A percentile compares a stretch with the other conserved stretches of the same genome.
Evolutionary conservation across 78 protist species (phyloP).

Genomic region (Chrysochromulina parva): DNA sequence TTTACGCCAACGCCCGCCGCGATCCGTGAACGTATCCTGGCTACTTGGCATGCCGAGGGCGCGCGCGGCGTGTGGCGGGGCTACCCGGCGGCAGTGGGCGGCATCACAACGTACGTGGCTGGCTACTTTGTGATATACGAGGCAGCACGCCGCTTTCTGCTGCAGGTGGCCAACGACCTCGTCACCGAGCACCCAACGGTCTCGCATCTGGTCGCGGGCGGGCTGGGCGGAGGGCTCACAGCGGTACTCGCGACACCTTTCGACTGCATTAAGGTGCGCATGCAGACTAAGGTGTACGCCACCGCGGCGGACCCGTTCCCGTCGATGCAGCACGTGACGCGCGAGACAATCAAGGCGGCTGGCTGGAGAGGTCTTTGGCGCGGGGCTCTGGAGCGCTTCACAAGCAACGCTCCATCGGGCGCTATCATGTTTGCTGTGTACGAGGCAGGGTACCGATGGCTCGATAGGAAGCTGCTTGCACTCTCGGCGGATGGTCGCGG

Average conservation of each 20-base stretch:
- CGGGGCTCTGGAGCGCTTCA: neutral
- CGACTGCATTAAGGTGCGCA: slow-evolving; percentile 2
- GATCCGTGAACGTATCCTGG: too few relatives aligned
- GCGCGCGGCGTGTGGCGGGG: neutral
- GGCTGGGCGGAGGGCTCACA: neutral
- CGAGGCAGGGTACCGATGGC: neutral
- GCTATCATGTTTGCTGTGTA: slow-evolving; percentile 20
- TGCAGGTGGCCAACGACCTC: neutral
- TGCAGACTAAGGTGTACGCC: slow-evolving; percentile 17
- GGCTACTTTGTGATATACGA: neutral
- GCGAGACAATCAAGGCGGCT: neutral
- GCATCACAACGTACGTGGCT: neutral
- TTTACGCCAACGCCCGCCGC: too few relatives aligned
- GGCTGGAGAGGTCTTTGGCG: neutral
- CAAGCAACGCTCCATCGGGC: slow-evolving; percentile 7
- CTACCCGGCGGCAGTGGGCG: neutral
- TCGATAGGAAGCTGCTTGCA: neutral
- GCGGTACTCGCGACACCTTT: neutral
- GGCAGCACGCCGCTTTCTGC: neutral
- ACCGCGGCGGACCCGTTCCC: neutral
- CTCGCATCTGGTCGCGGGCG: neutral
- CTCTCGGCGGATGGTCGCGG: too few relatives aligned
- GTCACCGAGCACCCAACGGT: neutral
- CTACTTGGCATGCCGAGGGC: neutral
- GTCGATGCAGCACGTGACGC: neutral